Evolutionary conservation across 208 protist species (phyloP), one percentile per base, ranked within the genome.

Genomic region (Eutreptiella sp.): DNA sequence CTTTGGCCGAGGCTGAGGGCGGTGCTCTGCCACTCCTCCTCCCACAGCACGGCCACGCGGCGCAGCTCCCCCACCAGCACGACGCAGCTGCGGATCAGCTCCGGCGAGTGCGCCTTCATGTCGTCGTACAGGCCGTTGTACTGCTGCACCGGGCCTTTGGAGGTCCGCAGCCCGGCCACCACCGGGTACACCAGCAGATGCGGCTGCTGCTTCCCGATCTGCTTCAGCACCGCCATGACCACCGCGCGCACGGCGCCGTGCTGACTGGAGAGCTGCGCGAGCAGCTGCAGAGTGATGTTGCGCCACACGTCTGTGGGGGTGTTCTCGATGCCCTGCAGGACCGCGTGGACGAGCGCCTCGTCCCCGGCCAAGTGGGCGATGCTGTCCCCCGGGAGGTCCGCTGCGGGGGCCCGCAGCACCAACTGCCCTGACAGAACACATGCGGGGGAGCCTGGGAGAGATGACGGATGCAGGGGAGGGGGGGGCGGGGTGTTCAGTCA

Each of bases 151-250:
- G 35, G 5, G 21, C 14, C 35, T 5, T 55, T 57, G n/a, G 45
- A n/a, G 24, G 4, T n/a, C 21, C 27, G 7, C 2, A 63, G 38
- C 33, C 38, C 66, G 5, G 32, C 50, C 27, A 77, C 36, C 1
- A 77, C 26, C 11, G 72, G 70, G 46, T 74, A 77, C n/a, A 71
- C 24, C 24, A 77, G 1, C 14, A 69, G 29, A 27, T 71, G 7
- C 7, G 72, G 70, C 1, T 14, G 19, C 11, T 1, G 24, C 7
- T 29, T 21, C 21, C 64, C 60, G 3, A 77, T 29, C 0, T 34
- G 5, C 32, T 38, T 1, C 2, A 77, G 47, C 0, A 77, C 14
- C 9, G 24, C 23, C 16, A 31, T 14, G n/a, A 77, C 38, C 26
- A 59, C 28, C 9, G 33, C n/a, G 19, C 45, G 19, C 2, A 77